Evolutionary conservation across 768 basidiomycete species (phyloP), one percentile per base, ranked within the genome.

Genomic region (Mycena galericulata): DNA sequence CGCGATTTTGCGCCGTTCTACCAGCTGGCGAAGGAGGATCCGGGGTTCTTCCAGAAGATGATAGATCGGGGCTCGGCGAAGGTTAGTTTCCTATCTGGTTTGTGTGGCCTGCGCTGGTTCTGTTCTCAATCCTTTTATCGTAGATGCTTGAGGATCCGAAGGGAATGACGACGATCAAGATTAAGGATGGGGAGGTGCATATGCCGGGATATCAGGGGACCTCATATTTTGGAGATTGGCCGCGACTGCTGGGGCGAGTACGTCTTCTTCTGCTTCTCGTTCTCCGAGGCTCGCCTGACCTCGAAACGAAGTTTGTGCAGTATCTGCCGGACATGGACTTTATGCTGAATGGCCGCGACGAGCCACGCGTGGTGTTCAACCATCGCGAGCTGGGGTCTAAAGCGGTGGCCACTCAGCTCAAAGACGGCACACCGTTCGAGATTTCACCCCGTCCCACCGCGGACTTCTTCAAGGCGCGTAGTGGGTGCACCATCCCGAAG

Each of bases 331-430:
- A 58, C 38, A 55, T 65, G 64, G 47, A 56, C 5, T 29, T 65
- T 4, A 45, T 65, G 46, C 34, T 65, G 27, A 65, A 65, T n/a
- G 64, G 64, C 17, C 53, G 55, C 27, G 64, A 65, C 34, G 64
- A 65, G 36, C 64, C 64, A 27, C 64, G 55, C 20, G 55, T 65
- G 30, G 4, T 58, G 4, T 65, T 65, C 34, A 20, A 65, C 46
- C 7, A 30, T 41, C 43, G 30, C 8, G 55, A 30, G 20, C 30
- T 22, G 17, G 53, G 40, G 7, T 5, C 29, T 1, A 43, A 40
- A 18, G 41, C n/a, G 2, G 5, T 4, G 10, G 64, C 55, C n/a
- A n/a, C 27, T 20, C 3, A 45, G 26, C 12, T 40, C 27, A 43
- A 30, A 11, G 55, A 65, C 29, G 20, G 10, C 20, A 49, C 20